Evolutionary conservation across 2,329 filamentous ascomycete species (phyloP).

Genomic region (Cadophora sp.): DNA sequence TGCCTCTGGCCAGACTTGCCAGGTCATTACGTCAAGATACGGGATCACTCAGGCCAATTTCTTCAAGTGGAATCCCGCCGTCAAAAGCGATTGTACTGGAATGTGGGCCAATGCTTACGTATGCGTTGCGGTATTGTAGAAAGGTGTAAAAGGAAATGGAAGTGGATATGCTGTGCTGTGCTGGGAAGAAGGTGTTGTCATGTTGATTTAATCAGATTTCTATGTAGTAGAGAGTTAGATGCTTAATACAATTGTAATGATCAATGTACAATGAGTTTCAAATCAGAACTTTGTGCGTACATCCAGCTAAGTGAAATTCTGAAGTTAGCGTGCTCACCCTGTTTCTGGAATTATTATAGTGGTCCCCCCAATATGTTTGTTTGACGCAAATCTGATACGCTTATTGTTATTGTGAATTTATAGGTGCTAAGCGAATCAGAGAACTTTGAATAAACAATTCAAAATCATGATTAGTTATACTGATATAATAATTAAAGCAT

Average conservation of each 20-base stretch:
- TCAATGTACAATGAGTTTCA: background rate
- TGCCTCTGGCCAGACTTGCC: constrained; percentile 33
- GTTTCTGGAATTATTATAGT: background rate
- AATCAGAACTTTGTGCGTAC: background rate
- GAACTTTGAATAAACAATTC: no score
- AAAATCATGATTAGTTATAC: no score
- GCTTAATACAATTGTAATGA: no score
- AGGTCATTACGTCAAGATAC: constrained; percentile 27
- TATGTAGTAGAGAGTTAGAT: no score
- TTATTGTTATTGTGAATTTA: no score
- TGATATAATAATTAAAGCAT: no score
- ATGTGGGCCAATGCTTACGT: constrained; percentile 35
- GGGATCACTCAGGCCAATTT: constrained; percentile 38
- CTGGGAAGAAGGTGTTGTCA: background rate
- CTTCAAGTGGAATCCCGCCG: constrained; percentile 44
- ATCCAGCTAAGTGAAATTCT: background rate
- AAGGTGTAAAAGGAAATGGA: background rate
- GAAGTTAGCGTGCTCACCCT: background rate
- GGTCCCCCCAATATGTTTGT: no score
- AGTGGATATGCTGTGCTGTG: background rate
- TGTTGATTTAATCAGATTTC: background rate
- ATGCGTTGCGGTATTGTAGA: background rate
- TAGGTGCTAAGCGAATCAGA: no score
- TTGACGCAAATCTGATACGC: no score
- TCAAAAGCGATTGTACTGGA: constrained; percentile 37